Base-by-base conservation (phyloP, 805 yeast genomes). In the Jamesozyma gamospora region DNA sequence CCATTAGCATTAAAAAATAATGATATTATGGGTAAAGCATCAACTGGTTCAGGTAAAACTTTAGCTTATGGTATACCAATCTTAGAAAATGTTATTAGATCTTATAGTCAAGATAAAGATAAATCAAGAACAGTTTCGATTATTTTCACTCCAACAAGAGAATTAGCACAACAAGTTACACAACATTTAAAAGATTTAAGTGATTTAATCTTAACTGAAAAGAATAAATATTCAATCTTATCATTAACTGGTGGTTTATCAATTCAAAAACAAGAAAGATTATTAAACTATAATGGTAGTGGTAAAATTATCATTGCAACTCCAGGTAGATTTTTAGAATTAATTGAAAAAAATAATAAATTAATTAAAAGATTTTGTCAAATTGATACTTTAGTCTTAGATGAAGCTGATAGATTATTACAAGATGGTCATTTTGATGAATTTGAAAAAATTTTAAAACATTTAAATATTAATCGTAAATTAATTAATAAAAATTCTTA, bases 351-450 rank as follows among this genome's bases (percentile, higher is more conserved):
- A 46, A 71, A 74, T 42, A 72, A 67, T 29, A 53, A 53, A 1
- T 37, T 70, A 36, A 56, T 71, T 12, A 52, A 60, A 24, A 55
- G 67, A 52, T 60, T 77, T 44, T 57, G 67, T 15, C 53, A 63
- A 19, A 56, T 73, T 16, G 71, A 74, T 25, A 60, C 70, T 2
- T 53, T 78, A 18, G 95, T 88, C 1, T 67, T 90, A 26, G 98
- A 92, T 67, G 98, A 92, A 61, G 98, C 98, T 11, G 98, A 92
- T 66, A 71, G 98, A 60, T 65, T 92, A 46, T 69, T 92, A 37
- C 96, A 90, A 61, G 95, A 88, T 54, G 96, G 97, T 2, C 97
- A 88, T 62, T 92, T 90, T 56, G 94, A 85, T 43, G 98, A 92
- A 58, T 74, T 92, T 47, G 94, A 82, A 49, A 81, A 77, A 52